A percentile compares a stretch with the other conserved stretches of the same genome.
Evolutionary conservation across 306 rosid genomes (phyloP).

Genomic region (Carpinus fangiana): DNA sequence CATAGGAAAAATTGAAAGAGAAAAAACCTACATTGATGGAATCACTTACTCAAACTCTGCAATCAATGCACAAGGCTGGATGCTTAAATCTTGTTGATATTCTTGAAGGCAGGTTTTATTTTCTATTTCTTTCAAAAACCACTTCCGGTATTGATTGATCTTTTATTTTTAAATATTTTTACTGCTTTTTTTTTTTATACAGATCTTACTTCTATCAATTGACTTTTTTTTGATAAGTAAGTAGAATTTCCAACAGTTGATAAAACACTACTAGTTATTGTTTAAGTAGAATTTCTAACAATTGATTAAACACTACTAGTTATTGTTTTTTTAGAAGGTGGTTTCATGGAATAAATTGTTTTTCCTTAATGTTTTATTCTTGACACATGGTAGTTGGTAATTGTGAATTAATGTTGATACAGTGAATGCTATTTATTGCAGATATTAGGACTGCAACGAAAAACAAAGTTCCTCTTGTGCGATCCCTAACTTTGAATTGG

Average conservation of each 20-base stretch:
- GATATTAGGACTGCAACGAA: constrained; percentile 81
- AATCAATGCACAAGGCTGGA: constrained; percentile 90
- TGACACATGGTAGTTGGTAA: neutral
- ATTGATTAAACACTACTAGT: constrained; percentile 1
- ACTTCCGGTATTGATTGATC: neutral
- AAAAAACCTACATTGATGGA: constrained; percentile 80
- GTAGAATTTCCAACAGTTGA: too few relatives aligned
- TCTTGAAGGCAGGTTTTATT: constrained; percentile 76
- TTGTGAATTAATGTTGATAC: constrained; percentile 24
- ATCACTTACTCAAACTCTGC: constrained; percentile 83
- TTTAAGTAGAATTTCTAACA: too few relatives aligned
- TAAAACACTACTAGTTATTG: too few relatives aligned
- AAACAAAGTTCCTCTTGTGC: constrained; percentile 98
- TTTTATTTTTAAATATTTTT: neutral
- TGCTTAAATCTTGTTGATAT: constrained; percentile 75
- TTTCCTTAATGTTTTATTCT: neutral
- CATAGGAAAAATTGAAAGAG: constrained; percentile 95
- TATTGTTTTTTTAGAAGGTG: constrained; percentile 2
- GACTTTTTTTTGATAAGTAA: too few relatives aligned
- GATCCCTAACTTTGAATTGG: constrained; percentile 85
- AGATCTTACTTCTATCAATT: neutral
- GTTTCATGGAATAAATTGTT: neutral
- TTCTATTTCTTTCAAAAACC: constrained; percentile 11
- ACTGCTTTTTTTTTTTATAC: neutral
- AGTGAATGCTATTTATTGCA: constrained; percentile 44